Evolutionary conservation across 768 basidiomycete genomes (phyloP).

Genomic region (Pulveroboletus sp.): DNA sequence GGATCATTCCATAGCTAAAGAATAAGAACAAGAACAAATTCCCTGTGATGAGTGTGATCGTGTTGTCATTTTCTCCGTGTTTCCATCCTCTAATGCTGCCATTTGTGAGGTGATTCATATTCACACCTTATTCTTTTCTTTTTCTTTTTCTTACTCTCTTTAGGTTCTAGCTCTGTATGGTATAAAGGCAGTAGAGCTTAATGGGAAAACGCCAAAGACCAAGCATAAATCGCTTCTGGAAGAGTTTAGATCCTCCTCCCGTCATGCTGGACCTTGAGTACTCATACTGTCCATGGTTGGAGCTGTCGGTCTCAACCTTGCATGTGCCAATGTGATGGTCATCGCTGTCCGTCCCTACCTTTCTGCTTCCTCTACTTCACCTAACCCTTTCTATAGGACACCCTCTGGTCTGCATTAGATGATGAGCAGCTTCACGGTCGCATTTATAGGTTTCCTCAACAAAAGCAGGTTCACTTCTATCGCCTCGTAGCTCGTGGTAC

Average conservation of each 20-base stretch:
- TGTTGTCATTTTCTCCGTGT: background rate
- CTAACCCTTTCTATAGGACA: background rate
- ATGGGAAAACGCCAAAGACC: background rate
- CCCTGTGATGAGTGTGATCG: background rate
- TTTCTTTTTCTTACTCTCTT: too few species aligned
- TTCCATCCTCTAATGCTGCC: background rate
- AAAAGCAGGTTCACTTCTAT: slow-evolving; percentile 21
- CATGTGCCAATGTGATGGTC: slow-evolving; percentile 10
- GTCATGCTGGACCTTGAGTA: background rate
- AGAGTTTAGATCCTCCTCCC: background rate
- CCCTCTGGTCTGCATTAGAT: slow-evolving; percentile 2
- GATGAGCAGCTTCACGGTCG: slow-evolving; percentile 20
- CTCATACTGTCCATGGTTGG: slow-evolving; percentile 14
- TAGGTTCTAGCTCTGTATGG: slow-evolving; percentile 6
- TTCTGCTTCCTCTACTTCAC: background rate
- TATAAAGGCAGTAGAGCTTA: slow-evolving; percentile 1
- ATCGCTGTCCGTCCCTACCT: background rate
- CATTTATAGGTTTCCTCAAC: slow-evolving; percentile 12
- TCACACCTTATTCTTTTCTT: background rate
- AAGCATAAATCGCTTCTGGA: background rate
- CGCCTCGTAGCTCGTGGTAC: slow-evolving; percentile 6
- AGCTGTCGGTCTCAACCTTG: slow-evolving; percentile 9
- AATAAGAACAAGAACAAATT: background rate
- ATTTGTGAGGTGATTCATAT: background rate
- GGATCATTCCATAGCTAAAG: background rate